Base-by-base conservation (phyloP, 495 filamentous ascomycete genomes). In the Penicillium ucsense region DNA sequence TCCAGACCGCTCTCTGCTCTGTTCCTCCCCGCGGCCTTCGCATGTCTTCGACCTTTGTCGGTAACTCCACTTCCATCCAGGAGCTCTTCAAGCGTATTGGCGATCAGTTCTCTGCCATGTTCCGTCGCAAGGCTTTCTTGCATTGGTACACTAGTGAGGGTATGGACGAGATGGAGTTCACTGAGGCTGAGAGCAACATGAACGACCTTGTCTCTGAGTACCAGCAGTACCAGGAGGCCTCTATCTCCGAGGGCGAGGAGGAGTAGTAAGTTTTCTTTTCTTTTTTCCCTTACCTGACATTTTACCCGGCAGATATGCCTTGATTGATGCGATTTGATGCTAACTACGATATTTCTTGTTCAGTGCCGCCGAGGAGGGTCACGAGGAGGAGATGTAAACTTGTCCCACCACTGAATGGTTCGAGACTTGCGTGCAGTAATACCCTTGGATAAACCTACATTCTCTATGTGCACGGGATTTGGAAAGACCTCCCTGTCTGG, bases 151-250 rank as follows among this genome's bases (percentile, higher is more conserved):
- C 92, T 82, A 89, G 90, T 66, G 92, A 99, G 83, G 92, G 92
- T 78, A 99, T 99, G 92, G 92, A 99, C 77, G 92, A 99, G 85
- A 97, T 97, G 92, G 92, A 99, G 79, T 99, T 99, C 76, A 97
- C 92, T 67, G 94, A 97, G 81, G 92, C 92, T 61, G 92, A 99
- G 86, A 91, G 86, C 78, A 99, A 99, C 79, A 99, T 99, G 92
- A 99, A 97, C 79, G 92, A 99, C 73, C 77, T 99, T 71, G 92
- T 99, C 53, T 95, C 91, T 49, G 92, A 99, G 72, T 99, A 99
- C 81, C 92, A 99, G 82, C 94, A 99, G 72, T 99, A 99, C 81
- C 92, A 99, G 80, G 92, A 99, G 65, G 92, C 92, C 62, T 86
- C 87, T 57, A 79, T 95, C 64, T 82, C 78, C 47, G 82, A 84